Base-by-base conservation (phyloP, 73 alveolate genomes). In the Symbiodinium natans region DNA sequence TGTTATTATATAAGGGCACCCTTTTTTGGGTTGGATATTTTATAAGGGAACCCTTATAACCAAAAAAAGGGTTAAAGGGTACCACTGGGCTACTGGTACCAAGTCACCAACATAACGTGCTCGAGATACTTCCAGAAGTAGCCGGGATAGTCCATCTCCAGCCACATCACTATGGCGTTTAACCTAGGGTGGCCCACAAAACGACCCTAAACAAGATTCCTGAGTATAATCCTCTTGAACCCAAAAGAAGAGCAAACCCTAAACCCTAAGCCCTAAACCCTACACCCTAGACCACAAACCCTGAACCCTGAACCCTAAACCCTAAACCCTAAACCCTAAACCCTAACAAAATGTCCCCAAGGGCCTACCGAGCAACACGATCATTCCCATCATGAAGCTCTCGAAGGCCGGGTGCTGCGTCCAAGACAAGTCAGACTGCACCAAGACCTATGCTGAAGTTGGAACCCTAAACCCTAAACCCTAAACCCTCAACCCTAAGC, bases 161-260 rank as follows among this genome's bases (percentile, higher is more conserved):
- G 89, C 97, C 97, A 90, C 97, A 90, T 90, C 17, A 90, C 87
- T 0, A 90, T 41, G 52, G 97, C 97, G 31, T 90, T 90, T 33
- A 71, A 0, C 41, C 46, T 63, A 41, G 29, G 2, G 68, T 6
- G 34, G 38, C 11, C 31, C 82, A 68, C 13, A 15, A 54, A 21
- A 54, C 74, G 21, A 54, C 38, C 38, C 25, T 33, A 42, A 0
- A 27, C 54, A 1, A 10, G 31, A 36, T 34, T 77, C 38, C 29
- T n/a, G n/a, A n/a, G n/a, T n/a, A n/a, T n/a, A n/a, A n/a, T n/a
- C n/a, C n/a, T n/a, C n/a, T n/a, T n/a, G n/a, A n/a, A n/a, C n/a
- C n/a, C n/a, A n/a, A n/a, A n/a, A n/a, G n/a, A n/a, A n/a, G n/a
- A n/a, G n/a, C n/a, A n/a, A n/a, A n/a, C n/a, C n/a, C n/a, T n/a